A percentile compares a stretch with the other conserved stretches of the same genome.
Conservation (phyloP, 2,329 filamentous ascomycete genomes). For the Arthrobotrys entomopaga region DNA sequence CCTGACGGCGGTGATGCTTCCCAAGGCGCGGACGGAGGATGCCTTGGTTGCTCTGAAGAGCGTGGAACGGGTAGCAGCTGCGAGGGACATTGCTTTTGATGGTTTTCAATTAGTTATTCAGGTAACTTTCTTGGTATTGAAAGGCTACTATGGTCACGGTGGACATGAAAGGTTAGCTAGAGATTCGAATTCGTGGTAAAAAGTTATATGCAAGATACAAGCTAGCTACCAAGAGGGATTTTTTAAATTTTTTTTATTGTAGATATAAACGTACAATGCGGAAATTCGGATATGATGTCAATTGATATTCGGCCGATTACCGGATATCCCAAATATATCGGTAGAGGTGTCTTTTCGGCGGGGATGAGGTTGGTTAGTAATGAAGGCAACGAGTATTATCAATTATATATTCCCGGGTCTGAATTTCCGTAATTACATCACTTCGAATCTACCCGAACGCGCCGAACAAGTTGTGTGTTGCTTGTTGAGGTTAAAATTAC, state of each 20-base stretch:
- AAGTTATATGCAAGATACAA: too few species aligned
- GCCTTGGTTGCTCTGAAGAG: slow-evolving; percentile 42
- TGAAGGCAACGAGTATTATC: slow-evolving; percentile 32
- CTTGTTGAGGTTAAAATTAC: slow-evolving; percentile 22
- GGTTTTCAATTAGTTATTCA: slow-evolving; percentile 4
- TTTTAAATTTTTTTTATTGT: background rate
- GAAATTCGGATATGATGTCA: background rate
- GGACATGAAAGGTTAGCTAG: too few species aligned
- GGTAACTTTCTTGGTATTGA: background rate
- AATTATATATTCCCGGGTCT: slow-evolving; percentile 42
- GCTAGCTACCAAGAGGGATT: background rate
- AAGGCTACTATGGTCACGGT: background rate
- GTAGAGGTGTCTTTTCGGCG: background rate
- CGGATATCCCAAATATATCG: slow-evolving; percentile 1
- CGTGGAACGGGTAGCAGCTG: slow-evolving; percentile 47
- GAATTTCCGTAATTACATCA: slow-evolving; percentile 51
- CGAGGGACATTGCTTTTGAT: slow-evolving; percentile 38
- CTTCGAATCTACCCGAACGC: slow-evolving; percentile 9
- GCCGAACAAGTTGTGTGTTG: background rate
- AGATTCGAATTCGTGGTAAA: too few species aligned
- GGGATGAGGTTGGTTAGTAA: slow-evolving; percentile 28
- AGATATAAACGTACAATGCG: background rate
- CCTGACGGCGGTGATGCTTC: slow-evolving; percentile 79
- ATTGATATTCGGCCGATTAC: slow-evolving; percentile 27
- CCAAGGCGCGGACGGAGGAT: slow-evolving; percentile 64